Evolutionary conservation across 2,329 filamentous ascomycete species (phyloP), one percentile per base, ranked within the genome.

Genomic region (Incumbomyces delicatus): DNA sequence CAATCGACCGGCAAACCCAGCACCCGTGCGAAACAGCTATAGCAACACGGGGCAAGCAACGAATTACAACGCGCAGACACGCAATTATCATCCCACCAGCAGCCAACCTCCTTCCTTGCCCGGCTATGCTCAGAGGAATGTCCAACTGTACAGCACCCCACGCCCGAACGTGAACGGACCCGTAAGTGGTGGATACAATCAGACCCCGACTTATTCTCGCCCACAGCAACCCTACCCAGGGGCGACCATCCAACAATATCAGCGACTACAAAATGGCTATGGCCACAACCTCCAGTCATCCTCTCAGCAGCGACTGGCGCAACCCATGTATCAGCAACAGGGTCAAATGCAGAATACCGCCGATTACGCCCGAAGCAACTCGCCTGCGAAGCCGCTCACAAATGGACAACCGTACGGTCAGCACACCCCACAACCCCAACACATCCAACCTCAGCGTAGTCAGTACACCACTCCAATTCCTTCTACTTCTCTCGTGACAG

Each of bases 191-290:
- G 58, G 55, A 12, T 67, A 63, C 49, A 51, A 50, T 14, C 53
- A 60, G 41, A 60, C 61, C 13, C 61, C 62, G 32, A 64, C 47
- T 52, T 64, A 31, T 60, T 64, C 43, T 45, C 57, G 17, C 58
- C 49, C 8, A 57, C 60, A 12, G 38, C 50, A 53, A 38, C 34
- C 67, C 61, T 51, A 61, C 49, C 46, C 62, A 44, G 58, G 52
- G 20, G 61, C 55, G 41, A 62, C 63, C 39, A 59, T 61, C n/a
- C 61, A 61, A 36, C 66, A 65, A 49, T 66, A 66, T 49, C 66
- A 69, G 52, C 63, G 68, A 13, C 56, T 64, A 12, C 60, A 60
- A 41, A 70, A 68, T 42, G 65, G 65, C 39, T 64, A 43, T 17
- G 46, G 40, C 11, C 42, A 50, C 18, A 41, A 20, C 17, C 46